Conservation (phyloP, 257 asterid species). For the Plantago ovata region DNA sequence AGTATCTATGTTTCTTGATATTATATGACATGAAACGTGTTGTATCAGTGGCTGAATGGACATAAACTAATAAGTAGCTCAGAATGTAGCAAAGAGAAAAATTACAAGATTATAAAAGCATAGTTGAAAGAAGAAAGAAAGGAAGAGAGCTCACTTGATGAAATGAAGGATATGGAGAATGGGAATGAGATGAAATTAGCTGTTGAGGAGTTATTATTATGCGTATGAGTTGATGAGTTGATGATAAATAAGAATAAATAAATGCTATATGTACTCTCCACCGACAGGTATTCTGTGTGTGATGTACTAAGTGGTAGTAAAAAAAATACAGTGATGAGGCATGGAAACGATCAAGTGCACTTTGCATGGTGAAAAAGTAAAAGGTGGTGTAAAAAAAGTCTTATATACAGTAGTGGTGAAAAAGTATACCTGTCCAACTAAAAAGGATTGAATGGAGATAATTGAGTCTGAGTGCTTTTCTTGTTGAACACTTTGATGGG, state of each 20-base stretch:
- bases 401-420: conserved; percentile 5
- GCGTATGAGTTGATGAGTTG: conserved; percentile 3
- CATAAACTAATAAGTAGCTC: too few species aligned
- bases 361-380: conserved; percentile 5
- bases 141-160: background rate
- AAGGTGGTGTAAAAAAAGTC: background rate
- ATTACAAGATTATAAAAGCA: conserved; percentile 23
- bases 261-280: conserved; percentile 29
- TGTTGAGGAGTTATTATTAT: background rate
- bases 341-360: background rate
- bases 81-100: conserved; percentile 24
- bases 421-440: too few species aligned
- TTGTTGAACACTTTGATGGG: too few species aligned
- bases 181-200: conserved; percentile 14
- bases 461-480: conserved; percentile 10
- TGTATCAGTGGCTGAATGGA: too few species aligned
- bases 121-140: conserved; percentile 7
- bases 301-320: conserved; percentile 24
- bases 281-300: conserved; percentile 35
- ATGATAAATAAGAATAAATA: too few species aligned
- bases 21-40: conserved; percentile 7
- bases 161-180: background rate
- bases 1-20: background rate
- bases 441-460: background rate
- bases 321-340: background rate